Conservation (phyloP, 331 rosid genomes). For the Quercus phellos region DNA sequence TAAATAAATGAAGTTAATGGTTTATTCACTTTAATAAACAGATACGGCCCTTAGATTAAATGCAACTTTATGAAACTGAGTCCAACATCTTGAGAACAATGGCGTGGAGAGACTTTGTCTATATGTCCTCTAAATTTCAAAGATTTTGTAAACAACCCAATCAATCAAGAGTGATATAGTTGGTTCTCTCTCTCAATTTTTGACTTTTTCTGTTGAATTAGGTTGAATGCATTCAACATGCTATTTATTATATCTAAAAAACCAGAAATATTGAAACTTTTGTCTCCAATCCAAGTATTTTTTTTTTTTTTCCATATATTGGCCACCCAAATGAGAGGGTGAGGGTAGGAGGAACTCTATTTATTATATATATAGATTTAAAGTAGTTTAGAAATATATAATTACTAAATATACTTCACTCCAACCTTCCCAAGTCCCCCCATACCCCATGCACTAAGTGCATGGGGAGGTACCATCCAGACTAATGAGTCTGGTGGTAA, state of each 20-base stretch:
- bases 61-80: not conserved
- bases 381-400: not conserved
- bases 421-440: too few relatives aligned
- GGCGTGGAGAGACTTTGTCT: not conserved
- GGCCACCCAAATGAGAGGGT: too few relatives aligned
- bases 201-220: constrained; percentile 1
- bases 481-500: too few relatives aligned
- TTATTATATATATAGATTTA: too few relatives aligned
- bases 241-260: constrained; percentile 9
- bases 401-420: too few relatives aligned
- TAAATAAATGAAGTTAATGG: not conserved
- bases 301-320: not conserved
- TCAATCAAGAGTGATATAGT: not conserved
- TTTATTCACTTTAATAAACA: not conserved
- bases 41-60: not conserved
- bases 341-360: too few relatives aligned
- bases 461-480: too few relatives aligned
- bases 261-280: not conserved
- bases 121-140: constrained; percentile 13
- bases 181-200: not conserved
- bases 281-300: not conserved
- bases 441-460: too few relatives aligned
- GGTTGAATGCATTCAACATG: not conserved
- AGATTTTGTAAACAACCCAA: constrained; percentile 7
- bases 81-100: not conserved